Percentiles rank a stretch among this genome's conserved stretches.
Conservation (phyloP, 805 yeast species). For the Saturnispora gosingensis region DNA sequence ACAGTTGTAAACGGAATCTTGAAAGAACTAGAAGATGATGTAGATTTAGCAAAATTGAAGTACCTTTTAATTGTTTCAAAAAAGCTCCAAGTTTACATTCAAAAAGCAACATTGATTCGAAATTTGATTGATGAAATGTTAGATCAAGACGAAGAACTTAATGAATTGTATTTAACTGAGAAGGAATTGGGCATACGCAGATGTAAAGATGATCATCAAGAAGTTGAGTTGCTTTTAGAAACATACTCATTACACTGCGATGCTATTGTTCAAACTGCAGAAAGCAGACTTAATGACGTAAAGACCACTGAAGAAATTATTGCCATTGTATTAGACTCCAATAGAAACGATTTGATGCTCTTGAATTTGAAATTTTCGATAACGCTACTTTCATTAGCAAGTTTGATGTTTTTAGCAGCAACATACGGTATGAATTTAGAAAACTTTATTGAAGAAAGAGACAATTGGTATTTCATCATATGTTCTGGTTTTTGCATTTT, state of each 20-base stretch:
- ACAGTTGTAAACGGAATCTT: slow-evolving; percentile 68
- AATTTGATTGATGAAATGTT: slow-evolving; percentile 78
- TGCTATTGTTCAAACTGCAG: slow-evolving; percentile 88
- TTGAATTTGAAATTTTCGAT: slow-evolving; percentile 76
- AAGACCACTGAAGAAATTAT: slow-evolving; percentile 92
- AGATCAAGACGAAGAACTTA: slow-evolving; percentile 81
- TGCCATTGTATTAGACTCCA: slow-evolving; percentile 85
- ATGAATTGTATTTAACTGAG: slow-evolving; percentile 71
- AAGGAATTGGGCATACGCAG: slow-evolving; percentile 36
- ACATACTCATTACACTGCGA: slow-evolving; percentile 86
- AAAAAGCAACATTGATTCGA: slow-evolving; percentile 72
- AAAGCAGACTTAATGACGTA: slow-evolving; percentile 69
- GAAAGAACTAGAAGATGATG: slow-evolving; percentile 68
- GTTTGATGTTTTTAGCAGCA: slow-evolving; percentile 73
- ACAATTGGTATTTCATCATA: slow-evolving; percentile 56
- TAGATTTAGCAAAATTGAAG: slow-evolving; percentile 70
- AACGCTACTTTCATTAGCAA: slow-evolving; percentile 74
- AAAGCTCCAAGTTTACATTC: slow-evolving; percentile 72
- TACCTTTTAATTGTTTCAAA: slow-evolving; percentile 77
- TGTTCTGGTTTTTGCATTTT: slow-evolving; percentile 34
- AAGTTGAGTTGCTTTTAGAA: slow-evolving; percentile 83
- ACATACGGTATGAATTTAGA: slow-evolving; percentile 94
- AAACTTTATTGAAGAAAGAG: slow-evolving; percentile 80
- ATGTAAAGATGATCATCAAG: slow-evolving; percentile 61
- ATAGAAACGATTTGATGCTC: slow-evolving; percentile 86